Base-by-base conservation (phyloP, 2,329 filamentous ascomycete genomes). In the Emericellopsis cladophorae region DNA sequence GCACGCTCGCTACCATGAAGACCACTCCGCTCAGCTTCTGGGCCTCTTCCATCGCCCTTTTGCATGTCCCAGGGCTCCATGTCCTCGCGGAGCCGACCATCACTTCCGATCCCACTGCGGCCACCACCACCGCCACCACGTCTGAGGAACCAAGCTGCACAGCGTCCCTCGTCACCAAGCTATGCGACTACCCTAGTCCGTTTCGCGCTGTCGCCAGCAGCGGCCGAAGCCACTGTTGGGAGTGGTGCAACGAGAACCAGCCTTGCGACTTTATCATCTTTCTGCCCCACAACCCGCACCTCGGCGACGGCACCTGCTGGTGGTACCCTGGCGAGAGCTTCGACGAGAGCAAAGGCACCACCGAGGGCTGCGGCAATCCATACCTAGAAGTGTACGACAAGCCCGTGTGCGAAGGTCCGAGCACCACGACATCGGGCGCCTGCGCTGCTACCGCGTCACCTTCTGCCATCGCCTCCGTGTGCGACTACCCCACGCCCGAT, bases 181-280 rank as follows among this genome's bases (percentile, higher is more conserved):
- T 56, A 41, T 56, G 54, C 46, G 45, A 44, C 45, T 56, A 56
- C 41, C 48, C 46, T 10, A 35, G 47, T 11, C 51, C 52, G 22
- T 45, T 29, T 14, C 12, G 29, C 11, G 52, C 50, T 41, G 51
- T 52, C 40, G 55, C 55, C 43, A 48, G 10, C 37, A 38, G 38
- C 22, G 37, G 52, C 41, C 46, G 21, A 31, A 43, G 45, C 34
- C 12, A 6, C 37, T 58, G 55, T 49, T 55, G 50, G 53, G 48
- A 49, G 32, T 55, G 54, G 48, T 58, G 55, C 45, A 48, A 52
- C 41, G 45, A 43, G 33, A 35, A 56, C 44, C 48, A 45, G 42
- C 54, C 54, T 21, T 58, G 55, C 47, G 45, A 43, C 47, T 58
- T 57, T 44, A 47, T 50, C 40, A 52, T 57, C 45, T 58, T 55